Conservation (phyloP, 768 basidiomycete genomes). For the Lactarius quietus region DNA sequence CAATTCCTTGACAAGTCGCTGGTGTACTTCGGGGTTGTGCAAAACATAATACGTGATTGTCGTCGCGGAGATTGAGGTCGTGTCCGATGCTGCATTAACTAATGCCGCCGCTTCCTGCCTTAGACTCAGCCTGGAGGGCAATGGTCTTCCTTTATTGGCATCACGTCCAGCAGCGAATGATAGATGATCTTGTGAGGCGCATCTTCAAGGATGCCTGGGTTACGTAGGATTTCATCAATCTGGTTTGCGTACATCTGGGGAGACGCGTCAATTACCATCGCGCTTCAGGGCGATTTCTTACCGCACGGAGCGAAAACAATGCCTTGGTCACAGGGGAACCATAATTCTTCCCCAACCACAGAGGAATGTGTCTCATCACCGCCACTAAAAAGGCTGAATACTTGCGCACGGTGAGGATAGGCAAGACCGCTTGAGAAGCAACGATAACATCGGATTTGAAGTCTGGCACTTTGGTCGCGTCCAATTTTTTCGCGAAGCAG, state of each 20-base stretch:
- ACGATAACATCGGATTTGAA: neutral
- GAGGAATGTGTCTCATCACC: neutral
- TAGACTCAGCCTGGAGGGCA: neutral
- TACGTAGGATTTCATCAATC: neutral
- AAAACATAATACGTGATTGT: neutral
- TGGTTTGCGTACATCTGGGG: neutral
- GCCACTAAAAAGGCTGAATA: neutral
- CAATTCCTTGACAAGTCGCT: neutral
- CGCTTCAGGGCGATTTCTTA: neutral
- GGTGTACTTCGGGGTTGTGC: neutral
- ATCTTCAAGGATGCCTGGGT: neutral
- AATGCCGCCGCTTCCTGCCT: neutral
- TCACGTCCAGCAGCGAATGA: neutral
- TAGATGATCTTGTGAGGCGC: neutral
- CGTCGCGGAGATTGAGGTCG: neutral
- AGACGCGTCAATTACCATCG: neutral
- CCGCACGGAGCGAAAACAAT: neutral
- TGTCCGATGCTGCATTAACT: neutral
- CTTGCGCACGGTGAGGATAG: neutral
- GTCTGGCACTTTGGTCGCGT: constrained; percentile 1
- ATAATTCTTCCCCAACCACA: neutral
- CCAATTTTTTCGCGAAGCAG: neutral
- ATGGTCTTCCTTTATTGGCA: neutral
- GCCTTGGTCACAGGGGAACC: neutral
- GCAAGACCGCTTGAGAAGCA: neutral